phyloP scores from a whole-genome alignment of 495 filamentous ascomycete genomes.

The Terfezia boudieri region DNA sequence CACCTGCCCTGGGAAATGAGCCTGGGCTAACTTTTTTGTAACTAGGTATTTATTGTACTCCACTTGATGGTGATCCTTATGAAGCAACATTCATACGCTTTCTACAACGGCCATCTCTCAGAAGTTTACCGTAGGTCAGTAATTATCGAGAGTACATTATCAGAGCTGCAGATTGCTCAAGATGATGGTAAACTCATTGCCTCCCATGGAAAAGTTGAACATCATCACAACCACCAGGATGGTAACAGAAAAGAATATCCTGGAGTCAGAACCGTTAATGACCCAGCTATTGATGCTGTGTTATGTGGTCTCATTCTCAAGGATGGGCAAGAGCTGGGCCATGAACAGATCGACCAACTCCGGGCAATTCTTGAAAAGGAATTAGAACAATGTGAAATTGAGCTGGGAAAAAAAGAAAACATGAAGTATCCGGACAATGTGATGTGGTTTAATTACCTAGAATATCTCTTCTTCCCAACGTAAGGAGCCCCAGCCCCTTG shows the following conservation, averaged over 20 bases:
- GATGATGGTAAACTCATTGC: background rate
- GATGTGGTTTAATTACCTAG: constrained; percentile 39
- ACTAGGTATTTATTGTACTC: constrained; percentile 41
- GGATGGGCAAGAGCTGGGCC: constrained; percentile 25
- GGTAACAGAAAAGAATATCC: background rate
- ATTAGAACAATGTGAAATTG: constrained; percentile 35
- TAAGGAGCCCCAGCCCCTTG: background rate
- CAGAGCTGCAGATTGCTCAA: background rate
- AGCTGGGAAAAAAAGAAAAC: constrained; percentile 27
- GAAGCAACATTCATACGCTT: constrained; percentile 58
- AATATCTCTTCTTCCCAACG: constrained; percentile 50
- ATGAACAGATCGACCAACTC: constrained; percentile 36
- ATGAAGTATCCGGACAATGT: constrained; percentile 42
- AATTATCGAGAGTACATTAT: background rate
- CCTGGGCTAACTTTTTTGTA: background rate
- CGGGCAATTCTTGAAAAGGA: constrained; percentile 37
- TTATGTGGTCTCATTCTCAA: constrained; percentile 1
- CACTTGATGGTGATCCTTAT: constrained; percentile 51
- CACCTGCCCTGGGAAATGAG: background rate
- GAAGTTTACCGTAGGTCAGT: constrained; percentile 29
- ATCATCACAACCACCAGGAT: constrained; percentile 1
- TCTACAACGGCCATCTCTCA: constrained; percentile 54
- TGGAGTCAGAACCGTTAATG: constrained; percentile 20
- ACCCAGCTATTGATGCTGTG: constrained; percentile 5
- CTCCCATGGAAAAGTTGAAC: constrained; percentile 22